Evolutionary conservation across 768 basidiomycete genomes (phyloP).

Genomic region (Serendipita sp.): DNA sequence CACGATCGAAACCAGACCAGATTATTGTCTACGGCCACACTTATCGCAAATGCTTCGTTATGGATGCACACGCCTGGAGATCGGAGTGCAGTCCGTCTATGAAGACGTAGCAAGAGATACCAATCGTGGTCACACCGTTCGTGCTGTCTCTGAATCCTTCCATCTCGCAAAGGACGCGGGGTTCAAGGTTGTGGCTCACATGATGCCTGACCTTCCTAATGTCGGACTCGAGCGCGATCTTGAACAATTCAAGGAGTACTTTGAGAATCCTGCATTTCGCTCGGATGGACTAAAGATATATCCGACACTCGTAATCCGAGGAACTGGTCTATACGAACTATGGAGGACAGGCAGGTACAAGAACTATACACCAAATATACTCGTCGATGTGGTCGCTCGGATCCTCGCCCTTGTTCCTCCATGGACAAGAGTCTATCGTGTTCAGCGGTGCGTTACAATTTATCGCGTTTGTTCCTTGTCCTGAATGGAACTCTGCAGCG

Average conservation of each 20-base stretch:
- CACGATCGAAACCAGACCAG: slow-evolving; percentile 95
- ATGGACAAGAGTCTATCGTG: slow-evolving; percentile 96
- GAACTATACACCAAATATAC: slow-evolving; percentile 97
- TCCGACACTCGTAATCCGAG: slow-evolving; percentile 93
- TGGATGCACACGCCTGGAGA: slow-evolving; percentile 94
- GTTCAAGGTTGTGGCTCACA: slow-evolving; percentile 98
- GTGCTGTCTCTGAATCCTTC: slow-evolving; percentile 90
- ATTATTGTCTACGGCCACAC: slow-evolving; percentile 95
- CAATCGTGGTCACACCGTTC: slow-evolving; percentile 96
- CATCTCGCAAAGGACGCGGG: slow-evolving; percentile 97
- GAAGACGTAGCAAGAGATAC: slow-evolving; percentile 98
- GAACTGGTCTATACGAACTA: slow-evolving; percentile 87
- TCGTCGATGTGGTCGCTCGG: slow-evolving; percentile 92
- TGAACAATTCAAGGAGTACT: slow-evolving; percentile 98
- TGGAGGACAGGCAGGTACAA: slow-evolving; percentile 97
- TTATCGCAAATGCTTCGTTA: slow-evolving; percentile 99
- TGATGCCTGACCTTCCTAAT: slow-evolving; percentile 99
- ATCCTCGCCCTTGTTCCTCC: slow-evolving; percentile 94
- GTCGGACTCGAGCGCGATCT: slow-evolving; percentile 94
- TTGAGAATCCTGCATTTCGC: slow-evolving; percentile 94
- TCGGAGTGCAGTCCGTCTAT: slow-evolving; percentile 97
- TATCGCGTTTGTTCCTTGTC: background rate
- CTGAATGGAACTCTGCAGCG: slow-evolving; percentile 31
- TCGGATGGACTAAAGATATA: slow-evolving; percentile 98
- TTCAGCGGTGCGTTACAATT: slow-evolving; percentile 51